These are phyloP conservation scores for Ophiostoma perfectum DNA, from an alignment of 2,329 filamentous ascomycete genomes.

Conservation along the genomic window DNA sequence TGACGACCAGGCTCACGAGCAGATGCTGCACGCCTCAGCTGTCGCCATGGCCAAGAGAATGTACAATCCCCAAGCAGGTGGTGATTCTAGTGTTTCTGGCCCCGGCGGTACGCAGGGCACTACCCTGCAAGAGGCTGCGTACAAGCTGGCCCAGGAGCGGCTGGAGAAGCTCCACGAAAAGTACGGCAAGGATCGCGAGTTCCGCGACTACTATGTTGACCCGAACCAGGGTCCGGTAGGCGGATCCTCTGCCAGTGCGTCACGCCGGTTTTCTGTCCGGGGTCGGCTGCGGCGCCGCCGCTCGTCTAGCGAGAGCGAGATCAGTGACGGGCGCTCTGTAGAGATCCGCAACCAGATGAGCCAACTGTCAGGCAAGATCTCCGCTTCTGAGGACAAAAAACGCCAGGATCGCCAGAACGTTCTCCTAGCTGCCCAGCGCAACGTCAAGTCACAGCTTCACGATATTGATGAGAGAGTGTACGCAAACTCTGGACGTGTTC, in stretches of 20 bases:
- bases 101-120: constrained; percentile 41
- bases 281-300: constrained; percentile 53
- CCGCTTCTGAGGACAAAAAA: constrained; percentile 54
- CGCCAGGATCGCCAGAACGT: constrained; percentile 69
- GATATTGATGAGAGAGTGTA: constrained; percentile 78
- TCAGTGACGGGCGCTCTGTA: constrained; percentile 62
- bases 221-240: constrained; percentile 35
- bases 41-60: constrained; percentile 86
- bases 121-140: constrained; percentile 78
- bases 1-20: constrained; percentile 66
- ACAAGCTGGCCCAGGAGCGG: constrained; percentile 77
- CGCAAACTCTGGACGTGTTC: constrained; percentile 67
- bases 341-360: constrained; percentile 50
- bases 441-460: constrained; percentile 73
- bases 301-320: constrained; percentile 61
- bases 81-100: constrained; percentile 21
- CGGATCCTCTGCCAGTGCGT: constrained; percentile 26
- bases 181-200: constrained; percentile 55
- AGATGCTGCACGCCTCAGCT: constrained; percentile 73
- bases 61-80: constrained; percentile 47
- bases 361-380: constrained; percentile 47
- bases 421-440: constrained; percentile 73
- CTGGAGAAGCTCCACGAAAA: constrained; percentile 75
- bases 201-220: constrained; percentile 67
- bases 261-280: constrained; percentile 46